Base-by-base conservation (phyloP, 2,329 filamentous ascomycete genomes). In the Cytospora mali region DNA sequence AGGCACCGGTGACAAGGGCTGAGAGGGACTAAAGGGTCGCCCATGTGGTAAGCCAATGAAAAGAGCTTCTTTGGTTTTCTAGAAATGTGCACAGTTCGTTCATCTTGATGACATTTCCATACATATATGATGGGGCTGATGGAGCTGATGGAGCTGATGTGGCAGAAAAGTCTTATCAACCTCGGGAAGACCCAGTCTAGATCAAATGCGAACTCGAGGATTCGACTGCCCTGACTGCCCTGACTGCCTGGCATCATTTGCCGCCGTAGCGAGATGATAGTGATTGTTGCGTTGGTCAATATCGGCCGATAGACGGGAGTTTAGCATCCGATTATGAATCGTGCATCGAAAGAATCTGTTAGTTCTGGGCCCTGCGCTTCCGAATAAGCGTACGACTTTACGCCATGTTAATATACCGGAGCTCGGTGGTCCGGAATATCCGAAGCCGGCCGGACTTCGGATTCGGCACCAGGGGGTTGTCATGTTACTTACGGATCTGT, bases 21-120 rank as follows among this genome's bases (percentile, higher is more conserved):
- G 58, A 60, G 50, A 60, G 58, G 50, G 58, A 60, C n/a, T 60
- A 35, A 5, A 46, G 6, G n/a, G n/a, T 9, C 18, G n/a, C 39
- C 33, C 33, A 14, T 11, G 33, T 9, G 39, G 39, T 13, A 23
- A 10, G n/a, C 2, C 21, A 13, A 4, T 23, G 9, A 18, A 13
- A 1, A 23, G 10, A 46, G n/a, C 42, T 46, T 46, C 6, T 2
- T 33, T 21, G n/a, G 42, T 11, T 13, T 23, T 10, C 42, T 18
- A n/a, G n/a, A n/a, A n/a, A 7, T 42, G 18, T n/a, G 13, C 16
- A n/a, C 18, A 7, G 39, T 21, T 10, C 39, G 35, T 39, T 39
- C 35, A 16, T 39, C 29, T 31, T 7, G 2, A 2, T 6, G 18
- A 39, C 16, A 18, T 39, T 6, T 16, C 4, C 6, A 16, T 16